Evolutionary conservation across 805 yeast species (phyloP).

Genomic region (Cyberlindnera lachancei): DNA sequence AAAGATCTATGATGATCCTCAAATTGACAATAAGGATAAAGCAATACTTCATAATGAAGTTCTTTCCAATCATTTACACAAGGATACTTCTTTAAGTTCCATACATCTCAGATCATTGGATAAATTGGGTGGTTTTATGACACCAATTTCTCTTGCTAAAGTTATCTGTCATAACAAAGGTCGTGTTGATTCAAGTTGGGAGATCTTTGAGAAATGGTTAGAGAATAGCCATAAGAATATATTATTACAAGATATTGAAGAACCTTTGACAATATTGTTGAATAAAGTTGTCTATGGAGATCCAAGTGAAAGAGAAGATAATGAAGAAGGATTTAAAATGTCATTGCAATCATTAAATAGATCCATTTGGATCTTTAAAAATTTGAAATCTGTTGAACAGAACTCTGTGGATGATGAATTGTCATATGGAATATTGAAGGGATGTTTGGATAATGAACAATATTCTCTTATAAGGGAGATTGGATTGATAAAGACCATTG

Average conservation of each 20-base stretch:
- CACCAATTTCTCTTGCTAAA: conserved; percentile 21
- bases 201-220: conserved; percentile 30
- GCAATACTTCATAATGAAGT: conserved; percentile 15
- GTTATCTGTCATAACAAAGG: conserved; percentile 44
- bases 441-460: too few species aligned
- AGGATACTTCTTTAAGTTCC: conserved; percentile 26
- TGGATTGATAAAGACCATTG: too few species aligned
- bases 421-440: conserved; percentile 9
- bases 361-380: conserved; percentile 19
- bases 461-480: too few species aligned
- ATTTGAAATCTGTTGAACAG: conserved; percentile 10
- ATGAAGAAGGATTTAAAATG: conserved; percentile 25
- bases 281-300: conserved; percentile 34
- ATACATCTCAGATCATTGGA: conserved; percentile 22
- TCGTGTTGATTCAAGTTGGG: conserved; percentile 43
- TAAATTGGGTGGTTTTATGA: conserved; percentile 16
- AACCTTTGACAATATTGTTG: conserved; percentile 24
- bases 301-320: conserved; percentile 26
- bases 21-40: not conserved
- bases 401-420: conserved; percentile 8
- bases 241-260: conserved; percentile 13
- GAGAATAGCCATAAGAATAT: not conserved
- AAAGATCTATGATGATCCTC: not conserved
- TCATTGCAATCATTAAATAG: conserved; percentile 17
- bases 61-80: conserved; percentile 17